Base-by-base conservation (phyloP, 106 monocot genomes). In the Platanthera zijinensis region DNA sequence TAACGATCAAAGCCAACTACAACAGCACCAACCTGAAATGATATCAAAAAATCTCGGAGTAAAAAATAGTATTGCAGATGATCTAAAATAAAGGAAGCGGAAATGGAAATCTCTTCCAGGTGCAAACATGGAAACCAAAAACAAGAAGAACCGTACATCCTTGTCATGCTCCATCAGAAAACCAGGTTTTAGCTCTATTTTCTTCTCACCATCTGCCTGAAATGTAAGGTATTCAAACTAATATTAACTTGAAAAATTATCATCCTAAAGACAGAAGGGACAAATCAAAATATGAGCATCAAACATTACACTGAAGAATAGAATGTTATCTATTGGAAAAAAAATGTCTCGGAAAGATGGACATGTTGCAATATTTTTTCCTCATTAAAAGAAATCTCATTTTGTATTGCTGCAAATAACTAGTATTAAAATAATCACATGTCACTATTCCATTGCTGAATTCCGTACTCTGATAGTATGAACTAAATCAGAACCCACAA, bases 1-100 rank as follows among this genome's bases (percentile, higher is more conserved):
- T 97, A 94, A 21, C 96, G 90, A 78, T 97, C 96, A 81, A 97
- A 97, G 66, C 96, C 96, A 76, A 97, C 96, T 21, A 97, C 93
- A 82, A 97, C 96, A 62, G 96, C 96, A 63, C 93, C 96, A 63
- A 97, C 93, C 96, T 97, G 78, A 79, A 79, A 75, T 72, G 8
- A 39, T 75, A n/a, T 22, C 69, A 50, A 77, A 74, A 69, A 53
- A 76, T 18, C 12, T 57, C 9, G 52, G 17, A 11, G 51, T 61
- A 48, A 19, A 32, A 39, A 28, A n/a, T 8, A 68, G 39, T 8
- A 68, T 18, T 46, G 28, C 57, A 32, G 10, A 59, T 19, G 32
- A 57, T 7, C 48, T 22, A 10, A 5, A 51, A 6, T 72, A 21
- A 50, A 75, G 17, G 21, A 76, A 72, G 12, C 32, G 21, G 22